Conservation (phyloP, 768 basidiomycete genomes). For the Rhizopogon vesiculosus region DNA sequence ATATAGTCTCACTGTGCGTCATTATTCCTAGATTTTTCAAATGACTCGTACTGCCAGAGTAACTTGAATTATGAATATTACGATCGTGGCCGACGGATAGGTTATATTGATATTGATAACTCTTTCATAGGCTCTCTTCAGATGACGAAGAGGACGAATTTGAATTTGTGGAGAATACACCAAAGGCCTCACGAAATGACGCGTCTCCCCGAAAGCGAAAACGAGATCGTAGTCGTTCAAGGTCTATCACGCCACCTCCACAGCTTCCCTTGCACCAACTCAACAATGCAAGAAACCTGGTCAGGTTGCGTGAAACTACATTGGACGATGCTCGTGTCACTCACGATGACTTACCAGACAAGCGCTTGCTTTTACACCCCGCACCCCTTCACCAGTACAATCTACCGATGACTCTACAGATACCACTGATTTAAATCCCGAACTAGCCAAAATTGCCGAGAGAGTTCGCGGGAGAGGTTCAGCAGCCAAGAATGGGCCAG, state of each 20-base stretch:
- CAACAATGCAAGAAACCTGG: constrained; percentile 51
- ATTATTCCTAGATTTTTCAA: neutral
- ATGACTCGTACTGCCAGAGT: neutral
- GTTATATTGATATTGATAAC: constrained; percentile 1
- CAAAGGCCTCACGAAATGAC: constrained; percentile 7
- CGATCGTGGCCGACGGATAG: neutral
- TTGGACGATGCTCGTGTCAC: neutral
- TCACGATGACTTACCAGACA: constrained; percentile 31
- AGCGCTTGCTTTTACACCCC: constrained; percentile 37
- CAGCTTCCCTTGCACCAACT: constrained; percentile 49
- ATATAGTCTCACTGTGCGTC: constrained; percentile 38
- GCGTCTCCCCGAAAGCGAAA: constrained; percentile 37
- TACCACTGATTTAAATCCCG: constrained; percentile 51
- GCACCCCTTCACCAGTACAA: constrained; percentile 44
- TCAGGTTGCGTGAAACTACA: constrained; percentile 42
- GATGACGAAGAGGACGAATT: constrained; percentile 44
- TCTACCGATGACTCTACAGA: constrained; percentile 42
- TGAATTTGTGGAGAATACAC: constrained; percentile 34
- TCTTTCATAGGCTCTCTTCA: constrained; percentile 25
- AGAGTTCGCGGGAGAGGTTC: constrained; percentile 27
- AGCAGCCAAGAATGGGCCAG: constrained; percentile 17
- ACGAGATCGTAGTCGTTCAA: constrained; percentile 54
- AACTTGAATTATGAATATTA: neutral
- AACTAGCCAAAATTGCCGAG: constrained; percentile 54
- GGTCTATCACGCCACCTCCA: constrained; percentile 77